A percentile compares a stretch with the other conserved stretches of the same genome.
Conservation (phyloP, 2,329 filamentous ascomycete genomes). For the Alternaria ventricosa region DNA sequence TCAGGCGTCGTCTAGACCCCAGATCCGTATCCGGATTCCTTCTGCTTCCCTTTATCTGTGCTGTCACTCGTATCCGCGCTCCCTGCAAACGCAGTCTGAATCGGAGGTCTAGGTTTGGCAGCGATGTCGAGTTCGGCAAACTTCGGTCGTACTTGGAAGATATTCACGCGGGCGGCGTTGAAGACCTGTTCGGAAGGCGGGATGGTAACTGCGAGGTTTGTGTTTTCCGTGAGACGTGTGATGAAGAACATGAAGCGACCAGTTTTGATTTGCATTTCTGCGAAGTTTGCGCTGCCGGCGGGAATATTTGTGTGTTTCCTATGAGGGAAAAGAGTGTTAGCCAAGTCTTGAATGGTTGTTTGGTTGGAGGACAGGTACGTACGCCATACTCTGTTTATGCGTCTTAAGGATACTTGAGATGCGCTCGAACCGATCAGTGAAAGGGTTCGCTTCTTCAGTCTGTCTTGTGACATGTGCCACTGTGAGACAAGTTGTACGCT, state of each 20-base stretch:
- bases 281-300: slow-evolving; percentile 82
- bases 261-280: slow-evolving; percentile 80
- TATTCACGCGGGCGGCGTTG: slow-evolving; percentile 89
- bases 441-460: slow-evolving; percentile 80
- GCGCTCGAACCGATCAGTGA: slow-evolving; percentile 89
- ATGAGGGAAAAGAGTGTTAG: slow-evolving; percentile 41
- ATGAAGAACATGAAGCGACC: slow-evolving; percentile 90
- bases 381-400: slow-evolving; percentile 81
- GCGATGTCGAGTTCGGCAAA: slow-evolving; percentile 70
- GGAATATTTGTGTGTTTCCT: slow-evolving; percentile 79
- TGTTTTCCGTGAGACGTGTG: slow-evolving; percentile 95
- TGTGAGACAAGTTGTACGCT: slow-evolving; percentile 93
- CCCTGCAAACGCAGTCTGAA: slow-evolving; percentile 47
- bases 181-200: slow-evolving; percentile 90
- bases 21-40: slow-evolving; percentile 17
- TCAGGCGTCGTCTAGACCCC: slow-evolving; percentile 3
- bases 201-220: slow-evolving; percentile 90
- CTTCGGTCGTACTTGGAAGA: slow-evolving; percentile 81
- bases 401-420: slow-evolving; percentile 98
- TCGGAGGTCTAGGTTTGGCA: slow-evolving; percentile 43
- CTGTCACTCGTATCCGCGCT: slow-evolving; percentile 36
- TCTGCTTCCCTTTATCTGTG: slow-evolving; percentile 27
- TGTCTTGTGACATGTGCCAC: slow-evolving; percentile 89
- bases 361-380: slow-evolving; percentile 43
- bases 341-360: not conserved